Percentiles rank a stretch among this genome's conserved stretches.
These are phyloP conservation scores for Trifolium repens DNA, from an alignment of 306 rosid genomes.

Conservation along the genomic window DNA sequence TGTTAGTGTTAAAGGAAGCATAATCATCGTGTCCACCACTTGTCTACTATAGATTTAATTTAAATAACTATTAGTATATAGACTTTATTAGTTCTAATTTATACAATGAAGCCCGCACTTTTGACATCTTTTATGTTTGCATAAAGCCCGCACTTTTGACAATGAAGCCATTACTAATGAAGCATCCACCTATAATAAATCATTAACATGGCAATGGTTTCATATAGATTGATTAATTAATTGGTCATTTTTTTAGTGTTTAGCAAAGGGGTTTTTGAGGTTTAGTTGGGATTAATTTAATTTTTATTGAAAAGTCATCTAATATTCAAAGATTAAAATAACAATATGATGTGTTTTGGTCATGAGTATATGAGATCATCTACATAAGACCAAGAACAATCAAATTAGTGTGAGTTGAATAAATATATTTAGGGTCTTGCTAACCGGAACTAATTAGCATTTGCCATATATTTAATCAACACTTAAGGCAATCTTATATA, in stretches of 20 bases:
- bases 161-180: conserved; percentile 39
- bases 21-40: conserved; percentile 54
- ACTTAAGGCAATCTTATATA: too few species aligned
- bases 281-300: not conserved
- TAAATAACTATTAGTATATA: conserved; percentile 34
- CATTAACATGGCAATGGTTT: conserved; percentile 25
- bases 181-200: conserved; percentile 32
- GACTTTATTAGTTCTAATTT: conserved; percentile 32
- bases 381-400: too few species aligned
- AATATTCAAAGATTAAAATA: not conserved
- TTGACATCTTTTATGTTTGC: conserved; percentile 43
- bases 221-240: conserved; percentile 17
- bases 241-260: not conserved
- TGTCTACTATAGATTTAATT: conserved; percentile 38
- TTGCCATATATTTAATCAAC: too few species aligned
- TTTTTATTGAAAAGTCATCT: not conserved
- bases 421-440: too few species aligned
- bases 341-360: not conserved
- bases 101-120: not conserved
- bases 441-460: too few species aligned
- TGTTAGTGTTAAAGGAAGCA: conserved; percentile 43
- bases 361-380: too few species aligned
- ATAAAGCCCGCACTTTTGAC: conserved; percentile 47
- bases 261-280: not conserved
- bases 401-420: too few species aligned